Evolutionary conservation across 1,284 basidiomycete genomes (phyloP), one percentile per base, ranked within the genome.

Genomic region (Trichosporon ovoides): DNA sequence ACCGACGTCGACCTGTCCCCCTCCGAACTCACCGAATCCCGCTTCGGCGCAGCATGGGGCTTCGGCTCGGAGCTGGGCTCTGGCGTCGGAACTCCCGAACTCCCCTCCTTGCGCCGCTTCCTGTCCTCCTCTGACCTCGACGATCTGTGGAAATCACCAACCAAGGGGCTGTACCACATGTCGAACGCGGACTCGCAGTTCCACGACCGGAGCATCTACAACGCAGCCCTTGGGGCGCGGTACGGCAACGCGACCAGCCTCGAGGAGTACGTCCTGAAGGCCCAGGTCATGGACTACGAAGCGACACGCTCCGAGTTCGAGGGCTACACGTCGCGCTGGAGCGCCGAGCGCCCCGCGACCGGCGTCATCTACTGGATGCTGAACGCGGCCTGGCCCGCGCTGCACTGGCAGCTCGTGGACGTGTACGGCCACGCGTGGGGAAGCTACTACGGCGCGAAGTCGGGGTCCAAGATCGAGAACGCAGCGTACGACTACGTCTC

Each of bases 131-230:
- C 9, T 19, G 43, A 48, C 43, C 43, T 48, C 12, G 11, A 48
- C 28, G 43, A 48, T 16, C 43, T 48, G 43, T 48, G 43, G 43
- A 6, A 48, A 22, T 28, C 28, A 7, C 43, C 43, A 3, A 22
- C n/a, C 43, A 48, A 48, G 43, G 43, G 43, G 24, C 43, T 48
- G 43, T 48, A 48, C 24, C 43, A 48, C 43, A 48, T 48, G 43
- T 48, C 43, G 24, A 48, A 48, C 43, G 43, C 24, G 2, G 43
- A 28, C 22, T n/a, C 14, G 22, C 43, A 48, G 24, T 48, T 48
- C 43, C 43, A 48, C 24, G 24, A 48, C 43, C 43, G 43, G 22
- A 28, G 28, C 22, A 22, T 48, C 7, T 48, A 48, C 43, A 28
- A 48, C 24, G 43, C 24, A 5, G 43, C 43, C 13, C 43, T 48